Conservation (phyloP, 345 rosid species). For the Aurinia saxatilis region DNA sequence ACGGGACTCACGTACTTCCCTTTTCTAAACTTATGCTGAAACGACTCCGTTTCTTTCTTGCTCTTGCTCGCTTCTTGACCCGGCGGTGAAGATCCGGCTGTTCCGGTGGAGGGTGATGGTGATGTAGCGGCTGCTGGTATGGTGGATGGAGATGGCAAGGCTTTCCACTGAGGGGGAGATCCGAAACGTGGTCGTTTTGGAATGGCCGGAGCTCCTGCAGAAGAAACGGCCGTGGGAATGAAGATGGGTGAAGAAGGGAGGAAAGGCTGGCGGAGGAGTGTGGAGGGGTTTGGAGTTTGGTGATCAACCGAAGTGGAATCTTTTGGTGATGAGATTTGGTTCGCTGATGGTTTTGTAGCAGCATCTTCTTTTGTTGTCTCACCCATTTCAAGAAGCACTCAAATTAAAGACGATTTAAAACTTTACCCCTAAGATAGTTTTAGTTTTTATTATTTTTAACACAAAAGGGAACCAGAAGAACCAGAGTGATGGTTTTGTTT, state of each 20-base stretch:
- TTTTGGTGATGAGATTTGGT: conserved; percentile 45
- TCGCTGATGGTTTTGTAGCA: conserved; percentile 29
- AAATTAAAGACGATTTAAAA: conserved; percentile 18
- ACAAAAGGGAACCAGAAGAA: conserved; percentile 5
- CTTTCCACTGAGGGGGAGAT: conserved; percentile 63
- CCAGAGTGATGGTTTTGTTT: conserved; percentile 3
- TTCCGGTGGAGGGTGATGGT: conserved; percentile 49
- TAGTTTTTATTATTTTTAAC: conserved; percentile 9
- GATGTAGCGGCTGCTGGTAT: conserved; percentile 35
- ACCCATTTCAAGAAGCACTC: conserved; percentile 40
- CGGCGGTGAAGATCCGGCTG: conserved; percentile 65
- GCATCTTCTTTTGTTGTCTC: conserved; percentile 41
- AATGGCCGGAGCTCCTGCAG: conserved; percentile 37
- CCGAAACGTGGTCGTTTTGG: conserved; percentile 69
- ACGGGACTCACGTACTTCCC: conserved; percentile 97
- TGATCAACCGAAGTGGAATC: conserved; percentile 35
- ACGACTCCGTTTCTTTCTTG: conserved; percentile 42
- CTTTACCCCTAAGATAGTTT: conserved; percentile 14
- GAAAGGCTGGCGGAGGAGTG: conserved; percentile 30
- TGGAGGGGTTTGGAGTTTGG: conserved; percentile 35
- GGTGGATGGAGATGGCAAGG: conserved; percentile 53
- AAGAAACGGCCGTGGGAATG: conserved; percentile 39
- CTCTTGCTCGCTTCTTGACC: conserved; percentile 47
- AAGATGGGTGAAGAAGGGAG: conserved; percentile 54
- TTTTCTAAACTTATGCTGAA: conserved; percentile 66